These are phyloP conservation scores for Trypanosoma cruzi DNA, from an alignment of 208 protist species.

Conservation along the genomic window DNA sequence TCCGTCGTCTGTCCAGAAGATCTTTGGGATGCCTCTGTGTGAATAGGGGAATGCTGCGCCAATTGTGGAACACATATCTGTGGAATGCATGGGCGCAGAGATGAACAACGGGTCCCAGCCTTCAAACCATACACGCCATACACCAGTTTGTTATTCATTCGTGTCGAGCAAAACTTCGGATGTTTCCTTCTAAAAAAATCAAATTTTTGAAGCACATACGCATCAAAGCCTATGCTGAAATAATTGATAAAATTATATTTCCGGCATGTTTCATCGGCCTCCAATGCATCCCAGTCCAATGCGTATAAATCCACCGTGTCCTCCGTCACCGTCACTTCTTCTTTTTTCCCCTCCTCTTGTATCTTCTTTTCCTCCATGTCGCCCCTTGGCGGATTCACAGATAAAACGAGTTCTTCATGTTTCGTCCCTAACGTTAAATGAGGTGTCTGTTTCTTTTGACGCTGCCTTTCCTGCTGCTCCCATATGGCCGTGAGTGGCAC, in stretches of 20 bases:
- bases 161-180: slow-evolving; percentile 62
- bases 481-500: slow-evolving; percentile 59
- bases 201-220: slow-evolving; percentile 69
- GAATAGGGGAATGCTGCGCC: background rate
- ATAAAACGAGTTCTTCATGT: background rate
- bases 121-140: slow-evolving; percentile 67
- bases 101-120: slow-evolving; percentile 40
- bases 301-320: slow-evolving; percentile 19
- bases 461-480: slow-evolving; percentile 17
- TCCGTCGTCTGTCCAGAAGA: background rate
- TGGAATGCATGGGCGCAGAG: slow-evolving; percentile 51
- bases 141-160: slow-evolving; percentile 70
- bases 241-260: slow-evolving; percentile 78
- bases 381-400: background rate
- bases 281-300: slow-evolving; percentile 55
- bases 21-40: background rate
- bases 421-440: background rate
- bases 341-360: background rate
- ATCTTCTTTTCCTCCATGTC: background rate
- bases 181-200: slow-evolving; percentile 48
- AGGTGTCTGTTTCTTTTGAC: background rate
- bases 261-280: slow-evolving; percentile 23
- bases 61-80: slow-evolving; percentile 55
- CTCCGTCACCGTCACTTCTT: slow-evolving; percentile 7
- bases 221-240: slow-evolving; percentile 81